Evolutionary conservation across 306 rosid species (phyloP).

Genomic region (Sphenostylis stenocarpa): DNA sequence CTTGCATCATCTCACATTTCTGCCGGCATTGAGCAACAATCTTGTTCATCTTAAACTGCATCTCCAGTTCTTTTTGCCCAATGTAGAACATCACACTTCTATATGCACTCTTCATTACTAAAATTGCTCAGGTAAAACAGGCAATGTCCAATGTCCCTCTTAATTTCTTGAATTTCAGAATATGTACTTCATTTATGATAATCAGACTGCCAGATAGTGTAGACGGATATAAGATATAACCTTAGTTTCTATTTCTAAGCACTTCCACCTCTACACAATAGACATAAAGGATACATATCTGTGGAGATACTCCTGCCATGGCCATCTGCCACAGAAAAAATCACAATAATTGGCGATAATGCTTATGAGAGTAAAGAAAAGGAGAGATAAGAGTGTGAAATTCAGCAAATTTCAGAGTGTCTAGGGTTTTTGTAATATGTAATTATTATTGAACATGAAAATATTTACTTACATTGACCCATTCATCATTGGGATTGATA

Average conservation of each 20-base stretch:
- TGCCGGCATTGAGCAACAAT: constrained; percentile 83
- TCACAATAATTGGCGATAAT: constrained; percentile 33
- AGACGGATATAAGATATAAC: constrained; percentile 12
- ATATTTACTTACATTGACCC: constrained; percentile 75
- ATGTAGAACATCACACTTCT: constrained; percentile 91
- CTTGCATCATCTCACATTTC: constrained; percentile 94
- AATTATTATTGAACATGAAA: constrained; percentile 17
- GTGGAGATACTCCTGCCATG: constrained; percentile 93
- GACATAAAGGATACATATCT: constrained; percentile 81
- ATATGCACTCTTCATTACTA: constrained; percentile 93
- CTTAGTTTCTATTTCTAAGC: neutral
- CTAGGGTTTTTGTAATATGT: constrained; percentile 3
- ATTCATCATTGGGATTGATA: constrained; percentile 90
- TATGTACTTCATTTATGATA: constrained; percentile 11
- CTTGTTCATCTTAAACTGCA: constrained; percentile 89
- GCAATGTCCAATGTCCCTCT: constrained; percentile 9
- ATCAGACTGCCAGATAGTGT: neutral
- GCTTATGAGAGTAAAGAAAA: constrained; percentile 30
- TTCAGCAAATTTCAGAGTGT: constrained; percentile 11
- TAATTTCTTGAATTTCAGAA: constrained; percentile 3
- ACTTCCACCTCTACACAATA: constrained; percentile 2
- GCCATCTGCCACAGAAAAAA: constrained; percentile 75
- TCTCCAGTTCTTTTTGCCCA: constrained; percentile 94
- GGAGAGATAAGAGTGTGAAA: neutral
- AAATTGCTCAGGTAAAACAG: constrained; percentile 52